A percentile compares a stretch with the other conserved stretches of the same genome.
These are phyloP conservation scores for Aureobasidium sp. DNA, from an alignment of 2,329 filamentous ascomycete genomes.

Conservation along the genomic window DNA sequence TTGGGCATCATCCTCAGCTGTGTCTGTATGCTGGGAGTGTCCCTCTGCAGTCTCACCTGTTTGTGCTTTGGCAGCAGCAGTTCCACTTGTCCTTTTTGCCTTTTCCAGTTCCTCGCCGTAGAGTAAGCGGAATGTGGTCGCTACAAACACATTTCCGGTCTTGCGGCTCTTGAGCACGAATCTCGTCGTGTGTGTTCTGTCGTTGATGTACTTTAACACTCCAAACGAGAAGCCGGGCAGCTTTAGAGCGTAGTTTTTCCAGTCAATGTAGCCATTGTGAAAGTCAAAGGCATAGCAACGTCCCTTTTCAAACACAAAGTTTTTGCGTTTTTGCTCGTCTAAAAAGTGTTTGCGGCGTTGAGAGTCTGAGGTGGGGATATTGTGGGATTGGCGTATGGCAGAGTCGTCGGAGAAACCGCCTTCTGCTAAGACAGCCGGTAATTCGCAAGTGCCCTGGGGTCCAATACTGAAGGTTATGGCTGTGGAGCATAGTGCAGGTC, in stretches of 20 bases:
- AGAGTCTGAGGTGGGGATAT: constrained; percentile 34
- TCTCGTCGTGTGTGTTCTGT: constrained; percentile 39
- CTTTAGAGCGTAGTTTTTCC: constrained; percentile 39
- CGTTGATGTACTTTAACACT: constrained; percentile 41
- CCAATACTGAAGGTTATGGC: constrained; percentile 16
- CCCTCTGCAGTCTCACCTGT: neutral
- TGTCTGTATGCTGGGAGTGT: neutral
- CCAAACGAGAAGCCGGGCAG: constrained; percentile 40
- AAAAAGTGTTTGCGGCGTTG: constrained; percentile 42
- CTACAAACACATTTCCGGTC: constrained; percentile 37
- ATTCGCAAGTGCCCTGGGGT: constrained; percentile 22
- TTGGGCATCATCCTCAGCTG: neutral
- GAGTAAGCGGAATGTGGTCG: constrained; percentile 40
- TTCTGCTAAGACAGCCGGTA: constrained; percentile 28
- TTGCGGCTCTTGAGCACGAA: constrained; percentile 40
- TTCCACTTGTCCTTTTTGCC: constrained; percentile 17
- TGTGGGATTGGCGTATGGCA: constrained; percentile 24
- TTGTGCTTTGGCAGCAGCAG: neutral
- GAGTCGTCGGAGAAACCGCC: constrained; percentile 36
- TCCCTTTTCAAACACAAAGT: constrained; percentile 38
- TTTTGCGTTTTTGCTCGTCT: constrained; percentile 28
- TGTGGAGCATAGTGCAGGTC: constrained; percentile 42
- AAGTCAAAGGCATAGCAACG: constrained; percentile 41
- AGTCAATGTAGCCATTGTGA: constrained; percentile 44
- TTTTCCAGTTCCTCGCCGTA: constrained; percentile 37